Conservation (phyloP, 306 rosid genomes). For the Dicorynia guianensis region DNA sequence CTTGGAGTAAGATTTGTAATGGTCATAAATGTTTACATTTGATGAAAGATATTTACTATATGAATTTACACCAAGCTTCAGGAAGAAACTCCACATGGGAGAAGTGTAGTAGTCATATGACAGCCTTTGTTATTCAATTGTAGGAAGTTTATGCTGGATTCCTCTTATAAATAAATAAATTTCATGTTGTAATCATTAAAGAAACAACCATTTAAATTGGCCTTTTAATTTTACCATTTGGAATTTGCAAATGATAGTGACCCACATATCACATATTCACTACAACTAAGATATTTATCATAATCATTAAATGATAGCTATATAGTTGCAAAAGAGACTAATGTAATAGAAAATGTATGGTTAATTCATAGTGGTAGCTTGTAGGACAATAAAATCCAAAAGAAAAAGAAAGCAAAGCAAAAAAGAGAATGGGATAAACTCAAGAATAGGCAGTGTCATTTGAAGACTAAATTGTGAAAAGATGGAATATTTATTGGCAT, state of each 20-base stretch:
- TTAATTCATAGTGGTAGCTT: constrained; percentile 10
- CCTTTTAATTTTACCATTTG: too few relatives aligned
- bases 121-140: constrained; percentile 93
- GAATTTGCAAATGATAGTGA: too few relatives aligned
- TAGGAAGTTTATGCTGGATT: constrained; percentile 91
- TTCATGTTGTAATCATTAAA: too few relatives aligned
- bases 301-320: too few relatives aligned
- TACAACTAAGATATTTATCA: too few relatives aligned
- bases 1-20: neutral
- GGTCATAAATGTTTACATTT: too few relatives aligned
- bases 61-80: too few relatives aligned
- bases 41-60: too few relatives aligned
- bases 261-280: too few relatives aligned
- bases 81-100: too few relatives aligned
- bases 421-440: constrained; percentile 28
- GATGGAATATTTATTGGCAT: constrained; percentile 15
- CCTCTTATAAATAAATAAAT: constrained; percentile 59
- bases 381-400: neutral
- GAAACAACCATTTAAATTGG: too few relatives aligned
- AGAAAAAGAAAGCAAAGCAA: neutral
- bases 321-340: too few relatives aligned
- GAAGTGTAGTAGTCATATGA: constrained; percentile 87
- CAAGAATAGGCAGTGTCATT: neutral
- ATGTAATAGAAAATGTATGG: neutral
- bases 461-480: constrained; percentile 1